Conservation (phyloP, 192 early-diverging fungal species). For the Backusella australiensis region DNA sequence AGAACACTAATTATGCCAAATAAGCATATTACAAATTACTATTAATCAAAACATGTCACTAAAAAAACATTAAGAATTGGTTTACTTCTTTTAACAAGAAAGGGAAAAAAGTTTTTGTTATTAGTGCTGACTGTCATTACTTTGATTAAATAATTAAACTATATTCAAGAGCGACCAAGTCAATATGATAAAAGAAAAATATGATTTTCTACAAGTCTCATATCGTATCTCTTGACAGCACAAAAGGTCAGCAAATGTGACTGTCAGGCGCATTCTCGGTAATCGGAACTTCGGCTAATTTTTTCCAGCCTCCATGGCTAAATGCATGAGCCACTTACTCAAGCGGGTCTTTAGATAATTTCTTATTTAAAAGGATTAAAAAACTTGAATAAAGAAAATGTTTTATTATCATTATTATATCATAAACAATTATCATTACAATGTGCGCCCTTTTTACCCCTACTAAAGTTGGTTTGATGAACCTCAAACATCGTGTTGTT, state of each 20-base stretch:
- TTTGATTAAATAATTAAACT: neutral
- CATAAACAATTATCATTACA: neutral
- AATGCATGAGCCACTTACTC: too few species aligned
- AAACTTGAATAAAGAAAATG: neutral
- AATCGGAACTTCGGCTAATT: neutral
- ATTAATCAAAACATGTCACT: too few species aligned
- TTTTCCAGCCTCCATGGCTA: neutral
- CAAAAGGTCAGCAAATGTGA: neutral
- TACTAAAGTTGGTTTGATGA: constrained; percentile 3
- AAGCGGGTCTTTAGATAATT: neutral
- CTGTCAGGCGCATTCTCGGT: neutral
- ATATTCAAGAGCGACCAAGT: too few species aligned
- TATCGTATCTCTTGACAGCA: neutral
- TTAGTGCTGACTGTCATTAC: neutral
- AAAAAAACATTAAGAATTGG: neutral
- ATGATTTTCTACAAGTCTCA: too few species aligned
- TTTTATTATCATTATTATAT: neutral
- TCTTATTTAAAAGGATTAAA: neutral
- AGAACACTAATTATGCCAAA: too few species aligned
- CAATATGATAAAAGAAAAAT: too few species aligned
- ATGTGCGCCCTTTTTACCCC: constrained; percentile 15
- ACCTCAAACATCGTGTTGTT: constrained; percentile 22
- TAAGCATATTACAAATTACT: too few species aligned
- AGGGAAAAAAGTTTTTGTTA: neutral
- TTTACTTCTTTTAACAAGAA: neutral